Evolutionary conservation across 2,329 filamentous ascomycete species (phyloP).

Genomic region (Neonectria hederae): DNA sequence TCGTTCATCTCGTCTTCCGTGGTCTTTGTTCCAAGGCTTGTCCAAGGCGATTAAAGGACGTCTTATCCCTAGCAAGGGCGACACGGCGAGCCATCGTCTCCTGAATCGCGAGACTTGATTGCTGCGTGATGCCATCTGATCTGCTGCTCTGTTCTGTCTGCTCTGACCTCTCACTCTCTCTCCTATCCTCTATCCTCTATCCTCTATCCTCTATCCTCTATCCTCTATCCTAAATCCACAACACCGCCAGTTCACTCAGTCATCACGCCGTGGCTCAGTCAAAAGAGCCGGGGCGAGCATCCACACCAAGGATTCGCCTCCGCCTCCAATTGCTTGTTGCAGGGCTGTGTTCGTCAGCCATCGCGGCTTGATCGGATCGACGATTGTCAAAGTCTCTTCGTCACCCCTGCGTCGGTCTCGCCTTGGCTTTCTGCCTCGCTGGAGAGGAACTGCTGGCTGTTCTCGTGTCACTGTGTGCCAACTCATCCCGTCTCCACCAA

Average conservation of each 20-base stretch:
- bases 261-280: constrained; percentile 3
- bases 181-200: too few relatives aligned
- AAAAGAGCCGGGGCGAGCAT: constrained; percentile 1
- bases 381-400: neutral
- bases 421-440: neutral
- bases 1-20: constrained; percentile 11
- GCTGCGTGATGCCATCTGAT: neutral
- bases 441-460: neutral
- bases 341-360: constrained; percentile 1
- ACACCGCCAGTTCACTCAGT: neutral
- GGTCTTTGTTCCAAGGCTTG: neutral
- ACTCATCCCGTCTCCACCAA: constrained; percentile 8
- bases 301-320: neutral
- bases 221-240: neutral
- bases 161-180: neutral
- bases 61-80: neutral
- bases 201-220: too few relatives aligned
- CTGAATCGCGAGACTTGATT: constrained; percentile 12
- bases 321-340: constrained; percentile 1
- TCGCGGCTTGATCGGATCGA: neutral
- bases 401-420: neutral
- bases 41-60: neutral
- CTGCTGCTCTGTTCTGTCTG: neutral
- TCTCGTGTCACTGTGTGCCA: constrained; percentile 1
- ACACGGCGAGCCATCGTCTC: neutral